A percentile compares a stretch with the other conserved stretches of the same genome.
phyloP scores from a whole-genome alignment of 495 filamentous ascomycete genomes.

The Aspergillus avenaceus region DNA sequence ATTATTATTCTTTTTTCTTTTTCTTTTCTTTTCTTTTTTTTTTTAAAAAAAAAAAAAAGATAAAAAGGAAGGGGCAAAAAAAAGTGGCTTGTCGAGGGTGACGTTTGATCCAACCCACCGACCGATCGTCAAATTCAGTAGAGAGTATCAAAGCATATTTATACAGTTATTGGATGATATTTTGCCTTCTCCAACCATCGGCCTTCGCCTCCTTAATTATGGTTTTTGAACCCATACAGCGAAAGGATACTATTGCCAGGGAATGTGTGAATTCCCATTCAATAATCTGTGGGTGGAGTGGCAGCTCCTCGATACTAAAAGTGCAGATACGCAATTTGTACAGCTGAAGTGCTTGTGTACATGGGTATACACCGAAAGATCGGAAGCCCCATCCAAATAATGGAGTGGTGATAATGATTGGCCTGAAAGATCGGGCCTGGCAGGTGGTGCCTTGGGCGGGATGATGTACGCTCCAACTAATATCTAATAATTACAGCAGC shows the following conservation, averaged over 20 bases:
- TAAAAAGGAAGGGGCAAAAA: conserved; percentile 1
- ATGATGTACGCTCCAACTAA: conserved; percentile 26
- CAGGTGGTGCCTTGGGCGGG: conserved; percentile 29
- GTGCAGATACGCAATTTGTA: neutral
- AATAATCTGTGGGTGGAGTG: neutral
- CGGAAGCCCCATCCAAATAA: conserved; percentile 11
- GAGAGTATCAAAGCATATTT: neutral
- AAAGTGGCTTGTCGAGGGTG: conserved; percentile 11
- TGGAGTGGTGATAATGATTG: conserved; percentile 10
- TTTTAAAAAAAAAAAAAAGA: too few relatives aligned
- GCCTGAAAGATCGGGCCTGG: conserved; percentile 25
- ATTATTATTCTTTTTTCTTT: too few relatives aligned
- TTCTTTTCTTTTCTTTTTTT: too few relatives aligned
- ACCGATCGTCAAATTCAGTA: neutral
- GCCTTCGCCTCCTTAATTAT: neutral
- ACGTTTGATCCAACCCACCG: conserved; percentile 10
- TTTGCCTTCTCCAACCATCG: too few relatives aligned
- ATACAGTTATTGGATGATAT: neutral
- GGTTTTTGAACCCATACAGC: too few relatives aligned
- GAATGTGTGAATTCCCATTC: neutral
- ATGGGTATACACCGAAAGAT: conserved; percentile 19
- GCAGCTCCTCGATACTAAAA: neutral
- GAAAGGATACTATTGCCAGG: too few relatives aligned
- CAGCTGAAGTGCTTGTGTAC: neutral
- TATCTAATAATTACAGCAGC: conserved; percentile 10